These are phyloP conservation scores for Pseudopyricularia cyperi DNA, from an alignment of 2,329 filamentous ascomycete species.

Conservation along the genomic window DNA sequence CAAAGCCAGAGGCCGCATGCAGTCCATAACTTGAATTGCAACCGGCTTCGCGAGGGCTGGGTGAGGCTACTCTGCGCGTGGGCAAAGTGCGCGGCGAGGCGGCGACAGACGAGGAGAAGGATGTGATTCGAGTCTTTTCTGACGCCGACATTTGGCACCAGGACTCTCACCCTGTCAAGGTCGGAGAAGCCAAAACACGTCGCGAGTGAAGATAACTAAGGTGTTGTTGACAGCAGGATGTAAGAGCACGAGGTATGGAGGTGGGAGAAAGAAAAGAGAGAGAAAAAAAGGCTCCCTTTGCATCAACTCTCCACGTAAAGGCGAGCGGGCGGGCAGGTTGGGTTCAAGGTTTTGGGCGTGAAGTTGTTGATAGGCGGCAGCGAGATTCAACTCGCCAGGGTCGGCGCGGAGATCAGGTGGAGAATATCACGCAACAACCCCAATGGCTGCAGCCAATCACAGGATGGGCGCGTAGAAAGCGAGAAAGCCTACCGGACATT, in stretches of 20 bases:
- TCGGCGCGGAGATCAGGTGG: background rate
- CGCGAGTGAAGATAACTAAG: too few relatives aligned
- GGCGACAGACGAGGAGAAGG: background rate
- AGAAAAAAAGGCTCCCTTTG: background rate
- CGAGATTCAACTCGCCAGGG: background rate
- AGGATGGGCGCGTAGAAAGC: background rate
- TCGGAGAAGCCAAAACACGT: background rate
- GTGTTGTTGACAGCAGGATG: background rate
- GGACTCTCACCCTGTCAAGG: background rate
- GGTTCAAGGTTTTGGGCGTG: background rate
- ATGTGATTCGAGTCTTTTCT: background rate
- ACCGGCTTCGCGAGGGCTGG: background rate
- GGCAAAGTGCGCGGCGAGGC: background rate
- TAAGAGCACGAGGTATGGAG: background rate
- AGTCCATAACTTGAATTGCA: conserved; percentile 3
- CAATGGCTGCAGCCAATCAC: background rate
- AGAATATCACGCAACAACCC: background rate
- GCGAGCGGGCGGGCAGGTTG: background rate
- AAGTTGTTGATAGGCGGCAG: background rate
- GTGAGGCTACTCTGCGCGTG: background rate
- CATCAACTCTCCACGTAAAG: background rate
- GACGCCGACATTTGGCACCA: conserved; percentile 2
- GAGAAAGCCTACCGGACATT: background rate
- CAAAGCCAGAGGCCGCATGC: conserved; percentile 1
- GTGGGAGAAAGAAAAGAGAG: background rate